These are phyloP conservation scores for Marchantia paleacea DNA, from an alignment of 225 moss, liverwort and hornwort genomes.

Conservation along the genomic window DNA sequence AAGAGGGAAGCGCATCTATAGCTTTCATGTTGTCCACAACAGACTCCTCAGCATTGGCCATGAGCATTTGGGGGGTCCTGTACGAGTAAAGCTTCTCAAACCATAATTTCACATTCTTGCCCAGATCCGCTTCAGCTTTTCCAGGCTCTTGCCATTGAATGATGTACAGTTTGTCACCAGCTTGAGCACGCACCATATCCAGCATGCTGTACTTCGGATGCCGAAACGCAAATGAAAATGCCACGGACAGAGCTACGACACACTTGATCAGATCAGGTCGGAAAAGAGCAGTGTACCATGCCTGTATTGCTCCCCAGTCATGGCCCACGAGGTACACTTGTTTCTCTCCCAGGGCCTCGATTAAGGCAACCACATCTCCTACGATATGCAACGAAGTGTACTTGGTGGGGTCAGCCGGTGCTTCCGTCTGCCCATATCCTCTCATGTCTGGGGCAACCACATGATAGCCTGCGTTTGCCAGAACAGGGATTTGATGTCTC, in stretches of 20 bases:
- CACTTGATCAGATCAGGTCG: conserved; percentile 63
- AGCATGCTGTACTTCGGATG: conserved; percentile 13
- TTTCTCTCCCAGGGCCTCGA: conserved; percentile 45
- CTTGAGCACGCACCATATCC: not conserved
- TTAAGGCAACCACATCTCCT: conserved; percentile 55
- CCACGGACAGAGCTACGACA: conserved; percentile 40
- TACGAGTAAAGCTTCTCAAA: conserved; percentile 30
- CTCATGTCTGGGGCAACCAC: conserved; percentile 64
- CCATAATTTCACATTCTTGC: conserved; percentile 33
- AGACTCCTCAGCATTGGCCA: conserved; percentile 7
- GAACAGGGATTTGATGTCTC: conserved; percentile 57
- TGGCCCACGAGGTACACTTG: conserved; percentile 52
- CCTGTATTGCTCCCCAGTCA: conserved; percentile 55
- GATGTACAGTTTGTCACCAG: conserved; percentile 58
- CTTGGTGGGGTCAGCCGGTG: conserved; percentile 32
- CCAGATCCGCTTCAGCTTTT: conserved; percentile 65
- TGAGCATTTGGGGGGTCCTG: not conserved
- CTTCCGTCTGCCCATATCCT: conserved; percentile 60
- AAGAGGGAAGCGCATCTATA: conserved; percentile 29
- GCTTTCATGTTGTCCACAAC: conserved; percentile 17
- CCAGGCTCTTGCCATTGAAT: conserved; percentile 47
- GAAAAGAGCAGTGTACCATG: conserved; percentile 53
- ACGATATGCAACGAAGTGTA: conserved; percentile 48
- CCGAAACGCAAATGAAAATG: conserved; percentile 39
- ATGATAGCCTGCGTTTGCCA: conserved; percentile 60